These are phyloP conservation scores for Fomitopsis schrenkii DNA, from an alignment of 1,284 basidiomycete species.

Conservation along the genomic window DNA sequence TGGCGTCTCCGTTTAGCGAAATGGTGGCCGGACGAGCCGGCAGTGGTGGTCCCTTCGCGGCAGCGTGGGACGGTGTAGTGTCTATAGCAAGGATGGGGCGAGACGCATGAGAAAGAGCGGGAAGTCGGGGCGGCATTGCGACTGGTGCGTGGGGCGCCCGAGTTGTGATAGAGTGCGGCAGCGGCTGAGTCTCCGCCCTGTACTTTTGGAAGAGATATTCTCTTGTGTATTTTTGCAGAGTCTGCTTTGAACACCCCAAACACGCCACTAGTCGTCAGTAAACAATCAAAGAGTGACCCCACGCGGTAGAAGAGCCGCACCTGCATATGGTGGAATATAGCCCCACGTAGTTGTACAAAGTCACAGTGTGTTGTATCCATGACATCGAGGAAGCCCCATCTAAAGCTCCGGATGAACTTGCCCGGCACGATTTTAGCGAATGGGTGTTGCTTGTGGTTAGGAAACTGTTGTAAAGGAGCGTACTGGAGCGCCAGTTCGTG, in stretches of 20 bases:
- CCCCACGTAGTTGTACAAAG: slow-evolving; percentile 66
- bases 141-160: slow-evolving; percentile 18
- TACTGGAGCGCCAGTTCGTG: slow-evolving; percentile 69
- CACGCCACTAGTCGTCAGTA: slow-evolving; percentile 13
- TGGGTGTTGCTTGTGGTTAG: slow-evolving; percentile 22
- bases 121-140: slow-evolving; percentile 20
- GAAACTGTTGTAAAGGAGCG: slow-evolving; percentile 45
- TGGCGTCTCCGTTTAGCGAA: slow-evolving; percentile 19
- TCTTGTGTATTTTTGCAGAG: slow-evolving; percentile 76
- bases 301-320: slow-evolving; percentile 34
- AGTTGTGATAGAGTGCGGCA: slow-evolving; percentile 38
- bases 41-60: slow-evolving; percentile 43
- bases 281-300: slow-evolving; percentile 16
- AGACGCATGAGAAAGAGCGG: slow-evolving; percentile 43
- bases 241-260: slow-evolving; percentile 36
- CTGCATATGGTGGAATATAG: slow-evolving; percentile 81
- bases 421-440: slow-evolving; percentile 49
- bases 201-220: slow-evolving; percentile 81
- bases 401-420: slow-evolving; percentile 64
- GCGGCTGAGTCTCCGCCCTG: slow-evolving; percentile 54
- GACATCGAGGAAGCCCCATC: slow-evolving; percentile 78
- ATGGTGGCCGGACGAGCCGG: slow-evolving; percentile 38
- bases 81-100: slow-evolving; percentile 71
- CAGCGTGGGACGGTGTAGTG: slow-evolving; percentile 47
- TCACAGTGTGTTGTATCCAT: slow-evolving; percentile 75